Evolutionary conservation across 116 monocot species (phyloP), one percentile per base, ranked within the genome.

Genomic region (Zostera marina): DNA sequence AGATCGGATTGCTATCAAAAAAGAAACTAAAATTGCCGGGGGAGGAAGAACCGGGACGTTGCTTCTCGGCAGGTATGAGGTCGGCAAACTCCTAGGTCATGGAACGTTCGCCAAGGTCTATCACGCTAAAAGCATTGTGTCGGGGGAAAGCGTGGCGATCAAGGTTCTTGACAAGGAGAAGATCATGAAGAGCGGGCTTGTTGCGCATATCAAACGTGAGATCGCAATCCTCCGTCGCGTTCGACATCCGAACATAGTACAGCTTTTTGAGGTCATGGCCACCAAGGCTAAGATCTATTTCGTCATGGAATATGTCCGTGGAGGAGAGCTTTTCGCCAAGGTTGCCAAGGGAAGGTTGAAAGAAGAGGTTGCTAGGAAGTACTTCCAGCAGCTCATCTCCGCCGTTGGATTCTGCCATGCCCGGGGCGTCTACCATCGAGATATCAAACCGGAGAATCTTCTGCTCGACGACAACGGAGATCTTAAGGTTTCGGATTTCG

Each of bases 81-180:
- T 85, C 16, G 85, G 85, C 16, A 77, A 78, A 65, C 70, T 85
- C 9, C 75, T 85, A 22, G 85, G 85, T 7, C 71, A 70, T 16
- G 85, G 85, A 3, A 78, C 72, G 13, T 85, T 85, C 75, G 85
- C 85, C 11, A 85, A 85, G 81, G 85, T 85, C 23, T 85, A 85
- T 73, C 58, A 68, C 53, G 85, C 85, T 20, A 60, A 75, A 38
- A 77, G 59, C 77, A 64, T 46, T 19, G 38, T 11, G 42, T 59
- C 85, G 20, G 67, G 41, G 38, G 78, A 81, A 44, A 45, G 66
- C 68, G 85, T 85, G 10, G 85, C 85, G 47, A 85, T 85, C 67
- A 85, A 85, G 68, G 81, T 78, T 5, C 63, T 85, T 45, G 81
- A 85, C 69, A 85, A 85, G 77, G 85, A 85, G 70, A 77, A 73